Evolutionary conservation across 2,329 filamentous ascomycete species (phyloP).

Genomic region (Teratosphaeria viscida): DNA sequence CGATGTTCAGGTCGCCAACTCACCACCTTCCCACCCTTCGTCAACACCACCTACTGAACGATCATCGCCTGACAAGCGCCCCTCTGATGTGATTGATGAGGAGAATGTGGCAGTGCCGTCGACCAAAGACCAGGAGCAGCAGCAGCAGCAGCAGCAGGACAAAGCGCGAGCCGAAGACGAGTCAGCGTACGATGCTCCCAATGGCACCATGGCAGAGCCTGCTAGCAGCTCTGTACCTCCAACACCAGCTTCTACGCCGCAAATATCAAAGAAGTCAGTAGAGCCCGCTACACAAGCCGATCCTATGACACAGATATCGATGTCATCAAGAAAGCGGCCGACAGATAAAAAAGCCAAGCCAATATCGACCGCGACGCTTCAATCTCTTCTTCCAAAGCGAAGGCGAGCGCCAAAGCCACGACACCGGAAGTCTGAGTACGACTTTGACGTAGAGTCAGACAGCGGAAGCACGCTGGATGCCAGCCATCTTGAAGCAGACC

Average conservation of each 20-base stretch:
- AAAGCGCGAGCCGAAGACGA: constrained; percentile 12
- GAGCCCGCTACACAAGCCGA: constrained; percentile 6
- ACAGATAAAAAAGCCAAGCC: constrained; percentile 19
- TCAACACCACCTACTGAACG: constrained; percentile 20
- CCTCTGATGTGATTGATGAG: constrained; percentile 11
- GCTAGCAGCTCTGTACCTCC: constrained; percentile 27
- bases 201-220: constrained; percentile 35
- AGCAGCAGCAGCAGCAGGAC: constrained; percentile 7
- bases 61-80: constrained; percentile 14
- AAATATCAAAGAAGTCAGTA: not conserved
- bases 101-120: constrained; percentile 22
- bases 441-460: constrained; percentile 28
- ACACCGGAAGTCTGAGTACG: constrained; percentile 26
- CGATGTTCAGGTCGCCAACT: constrained; percentile 22
- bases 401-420: constrained; percentile 16
- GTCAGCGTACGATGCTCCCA: constrained; percentile 21
- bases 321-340: constrained; percentile 10
- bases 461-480: constrained; percentile 20
- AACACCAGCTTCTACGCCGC: not conserved
- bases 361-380: constrained; percentile 34
- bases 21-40: constrained; percentile 20
- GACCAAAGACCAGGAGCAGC: constrained; percentile 16
- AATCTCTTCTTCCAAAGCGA: constrained; percentile 35
- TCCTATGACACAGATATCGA: constrained; percentile 8
- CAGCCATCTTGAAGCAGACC: constrained; percentile 25